Percentiles rank a stretch among this genome's conserved stretches.
Evolutionary conservation across 2,329 filamentous ascomycete species (phyloP).

Genomic region (Curvularia sp.): DNA sequence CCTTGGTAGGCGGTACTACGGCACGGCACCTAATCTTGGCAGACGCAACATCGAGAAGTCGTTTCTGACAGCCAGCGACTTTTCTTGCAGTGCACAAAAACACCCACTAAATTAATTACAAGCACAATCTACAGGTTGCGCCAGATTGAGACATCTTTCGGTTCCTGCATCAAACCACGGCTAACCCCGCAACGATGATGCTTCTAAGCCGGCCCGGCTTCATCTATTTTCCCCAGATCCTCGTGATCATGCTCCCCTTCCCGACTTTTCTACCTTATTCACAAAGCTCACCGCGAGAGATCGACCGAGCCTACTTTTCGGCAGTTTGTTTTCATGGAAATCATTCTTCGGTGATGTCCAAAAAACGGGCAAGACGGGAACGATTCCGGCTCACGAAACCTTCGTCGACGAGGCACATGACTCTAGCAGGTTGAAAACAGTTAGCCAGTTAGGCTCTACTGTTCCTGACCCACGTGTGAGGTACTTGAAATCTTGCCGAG

Average conservation of each 20-base stretch:
- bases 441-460: neutral
- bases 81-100: neutral
- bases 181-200: neutral
- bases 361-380: neutral
- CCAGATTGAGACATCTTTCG: neutral
- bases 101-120: neutral
- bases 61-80: neutral
- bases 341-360: neutral
- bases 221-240: neutral
- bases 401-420: neutral
- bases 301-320: neutral
- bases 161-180: neutral
- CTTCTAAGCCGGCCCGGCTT: neutral
- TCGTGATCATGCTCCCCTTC: neutral
- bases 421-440: neutral
- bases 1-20: no score
- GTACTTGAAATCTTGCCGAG: neutral
- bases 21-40: neutral
- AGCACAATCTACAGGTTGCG: neutral
- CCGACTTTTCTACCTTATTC: neutral
- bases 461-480: slow-evolving; percentile 3
- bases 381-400: neutral
- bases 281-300: neutral
- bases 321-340: neutral
- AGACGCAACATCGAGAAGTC: neutral